These are phyloP conservation scores for Fusarium luffae DNA, from an alignment of 2,329 filamentous ascomycete genomes.

Conservation along the genomic window DNA sequence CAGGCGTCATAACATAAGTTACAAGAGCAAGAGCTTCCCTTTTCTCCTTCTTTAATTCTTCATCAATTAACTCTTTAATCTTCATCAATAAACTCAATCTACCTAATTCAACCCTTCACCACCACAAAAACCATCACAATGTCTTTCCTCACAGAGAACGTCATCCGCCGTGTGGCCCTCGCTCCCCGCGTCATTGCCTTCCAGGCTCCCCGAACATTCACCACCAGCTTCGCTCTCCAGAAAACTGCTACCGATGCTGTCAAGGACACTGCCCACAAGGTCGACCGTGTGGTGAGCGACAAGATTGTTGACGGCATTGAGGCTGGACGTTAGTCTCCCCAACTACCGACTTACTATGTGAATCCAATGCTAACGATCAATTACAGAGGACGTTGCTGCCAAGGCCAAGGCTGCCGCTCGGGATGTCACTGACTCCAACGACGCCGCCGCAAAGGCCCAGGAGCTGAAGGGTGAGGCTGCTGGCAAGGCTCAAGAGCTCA, in stretches of 20 bases:
- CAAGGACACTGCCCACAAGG: slow-evolving; percentile 69
- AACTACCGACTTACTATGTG: background rate
- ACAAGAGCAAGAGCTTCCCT: slow-evolving; percentile 28
- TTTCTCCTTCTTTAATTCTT: slow-evolving; percentile 9
- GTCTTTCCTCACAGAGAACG: slow-evolving; percentile 64
- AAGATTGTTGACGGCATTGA: slow-evolving; percentile 72
- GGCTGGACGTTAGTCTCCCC: slow-evolving; percentile 59
- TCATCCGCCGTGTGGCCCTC: slow-evolving; percentile 57
- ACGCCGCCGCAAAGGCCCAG: slow-evolving; percentile 53
- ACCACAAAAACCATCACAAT: slow-evolving; percentile 49
- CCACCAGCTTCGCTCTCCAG: slow-evolving; percentile 56
- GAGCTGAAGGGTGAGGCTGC: slow-evolving; percentile 57
- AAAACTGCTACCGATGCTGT: slow-evolving; percentile 65
- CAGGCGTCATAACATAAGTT: slow-evolving; percentile 39
- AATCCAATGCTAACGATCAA: slow-evolving; percentile 10
- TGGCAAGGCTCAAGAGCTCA: slow-evolving; percentile 53
- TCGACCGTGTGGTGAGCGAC: slow-evolving; percentile 69
- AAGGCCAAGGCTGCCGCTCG: slow-evolving; percentile 57
- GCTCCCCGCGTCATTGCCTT: slow-evolving; percentile 53
- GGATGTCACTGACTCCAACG: background rate
- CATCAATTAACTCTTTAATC: slow-evolving; percentile 23
- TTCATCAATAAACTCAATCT: background rate
- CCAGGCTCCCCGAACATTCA: slow-evolving; percentile 62
- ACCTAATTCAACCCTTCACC: background rate
- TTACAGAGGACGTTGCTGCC: slow-evolving; percentile 53